These are phyloP conservation scores for Umbelopsis vinacea DNA, from an alignment of 192 early-diverging fungal genomes.

Conservation along the genomic window DNA sequence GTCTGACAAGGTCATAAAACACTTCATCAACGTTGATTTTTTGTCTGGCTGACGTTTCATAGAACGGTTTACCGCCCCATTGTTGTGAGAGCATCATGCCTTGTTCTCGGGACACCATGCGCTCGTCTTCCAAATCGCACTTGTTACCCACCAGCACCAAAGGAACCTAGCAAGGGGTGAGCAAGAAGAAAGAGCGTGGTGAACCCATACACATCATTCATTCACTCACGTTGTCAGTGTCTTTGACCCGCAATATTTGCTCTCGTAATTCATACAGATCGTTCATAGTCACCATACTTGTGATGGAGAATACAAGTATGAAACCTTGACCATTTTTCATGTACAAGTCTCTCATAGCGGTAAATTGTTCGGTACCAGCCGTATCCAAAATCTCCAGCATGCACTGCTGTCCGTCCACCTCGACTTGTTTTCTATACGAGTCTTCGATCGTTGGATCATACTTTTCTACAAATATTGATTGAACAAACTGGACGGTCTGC, in stretches of 20 bases:
- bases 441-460: conserved; percentile 97
- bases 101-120: conserved; percentile 68
- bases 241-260: conserved; percentile 84
- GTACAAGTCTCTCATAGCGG: conserved; percentile 82
- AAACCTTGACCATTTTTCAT: conserved; percentile 94
- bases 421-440: conserved; percentile 85
- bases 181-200: no score
- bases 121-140: conserved; percentile 81
- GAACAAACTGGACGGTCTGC: conserved; percentile 88
- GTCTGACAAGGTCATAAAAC: conserved; percentile 89
- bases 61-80: conserved; percentile 73
- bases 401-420: conserved; percentile 80
- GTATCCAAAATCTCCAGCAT: conserved; percentile 92
- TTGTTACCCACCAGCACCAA: conserved; percentile 94
- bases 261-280: conserved; percentile 74
- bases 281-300: conserved; percentile 69
- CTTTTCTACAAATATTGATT: conserved; percentile 89
- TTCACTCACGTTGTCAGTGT: conserved; percentile 65
- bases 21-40: conserved; percentile 92
- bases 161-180: conserved; percentile 64
- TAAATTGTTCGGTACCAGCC: conserved; percentile 73
- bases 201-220: no score
- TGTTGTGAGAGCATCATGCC: conserved; percentile 67
- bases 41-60: conserved; percentile 86
- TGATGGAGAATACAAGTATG: conserved; percentile 84